A percentile compares a stretch with the other conserved stretches of the same genome.
These are phyloP conservation scores for Penicillium olsonii DNA, from an alignment of 2,329 filamentous ascomycete species.

Conservation along the genomic window DNA sequence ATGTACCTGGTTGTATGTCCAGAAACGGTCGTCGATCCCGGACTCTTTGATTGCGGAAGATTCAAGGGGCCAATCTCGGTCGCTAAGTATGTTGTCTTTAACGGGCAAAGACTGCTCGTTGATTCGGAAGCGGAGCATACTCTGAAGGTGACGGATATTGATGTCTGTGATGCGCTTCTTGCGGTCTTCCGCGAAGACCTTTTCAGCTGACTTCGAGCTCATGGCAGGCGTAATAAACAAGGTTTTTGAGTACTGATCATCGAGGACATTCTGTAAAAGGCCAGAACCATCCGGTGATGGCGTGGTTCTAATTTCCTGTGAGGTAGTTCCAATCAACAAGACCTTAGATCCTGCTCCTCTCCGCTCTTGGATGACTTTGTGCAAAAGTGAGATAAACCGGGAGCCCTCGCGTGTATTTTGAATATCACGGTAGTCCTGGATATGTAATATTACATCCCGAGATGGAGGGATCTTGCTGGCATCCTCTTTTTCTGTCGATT, in stretches of 20 bases:
- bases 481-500: conserved; percentile 12
- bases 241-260: conserved; percentile 53
- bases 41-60: conserved; percentile 33
- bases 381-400: conserved; percentile 68
- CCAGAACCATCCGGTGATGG: conserved; percentile 48
- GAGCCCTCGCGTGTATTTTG: conserved; percentile 68
- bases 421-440: conserved; percentile 81
- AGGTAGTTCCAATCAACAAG: conserved; percentile 77
- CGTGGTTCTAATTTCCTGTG: conserved; percentile 49
- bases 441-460: conserved; percentile 67
- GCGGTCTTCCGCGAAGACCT: conserved; percentile 51
- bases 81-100: conserved; percentile 34
- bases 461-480: conserved; percentile 16
- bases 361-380: conserved; percentile 69
- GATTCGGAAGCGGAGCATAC: conserved; percentile 56
- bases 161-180: conserved; percentile 54
- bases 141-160: conserved; percentile 65
- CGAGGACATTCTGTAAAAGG: conserved; percentile 47
- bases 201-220: conserved; percentile 38
- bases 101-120: conserved; percentile 33
- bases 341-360: conserved; percentile 72
- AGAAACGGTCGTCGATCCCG: conserved; percentile 54
- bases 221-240: conserved; percentile 57
- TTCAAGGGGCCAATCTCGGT: conserved; percentile 34
- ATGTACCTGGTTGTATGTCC: conserved; percentile 63